A percentile compares a stretch with the other conserved stretches of the same genome.
phyloP scores from a whole-genome alignment of 495 filamentous ascomycete species.

The Penicillium atrosanguineum region DNA sequence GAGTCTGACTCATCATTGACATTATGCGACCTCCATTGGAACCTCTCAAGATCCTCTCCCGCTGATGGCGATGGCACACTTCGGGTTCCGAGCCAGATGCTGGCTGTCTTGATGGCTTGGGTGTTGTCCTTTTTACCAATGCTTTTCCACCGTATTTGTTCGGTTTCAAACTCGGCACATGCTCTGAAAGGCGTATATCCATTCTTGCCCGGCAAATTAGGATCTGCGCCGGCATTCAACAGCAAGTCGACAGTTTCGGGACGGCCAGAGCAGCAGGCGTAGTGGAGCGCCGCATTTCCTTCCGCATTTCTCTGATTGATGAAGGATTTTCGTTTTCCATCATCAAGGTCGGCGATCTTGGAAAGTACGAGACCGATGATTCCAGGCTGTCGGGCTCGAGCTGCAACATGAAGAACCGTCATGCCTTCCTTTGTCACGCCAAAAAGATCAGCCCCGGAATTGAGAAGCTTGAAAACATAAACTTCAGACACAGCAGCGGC shows the following conservation, averaged over 20 bases:
- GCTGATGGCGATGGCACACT: background rate
- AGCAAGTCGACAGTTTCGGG: slow-evolving; percentile 15
- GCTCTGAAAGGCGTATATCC: slow-evolving; percentile 1
- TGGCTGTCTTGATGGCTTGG: background rate
- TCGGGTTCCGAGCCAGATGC: background rate
- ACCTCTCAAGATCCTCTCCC: background rate
- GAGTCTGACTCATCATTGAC: background rate
- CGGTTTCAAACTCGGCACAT: slow-evolving; percentile 7
- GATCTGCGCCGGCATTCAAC: slow-evolving; percentile 15
- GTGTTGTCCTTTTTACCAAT: background rate
- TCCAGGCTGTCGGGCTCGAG: slow-evolving; percentile 13
- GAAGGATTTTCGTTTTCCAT: slow-evolving; percentile 3
- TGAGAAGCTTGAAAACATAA: slow-evolving; percentile 16
- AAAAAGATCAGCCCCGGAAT: slow-evolving; percentile 13
- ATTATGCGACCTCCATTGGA: background rate
- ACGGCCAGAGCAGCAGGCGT: slow-evolving; percentile 19
- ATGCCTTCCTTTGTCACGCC: slow-evolving; percentile 14
- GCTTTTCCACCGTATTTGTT: background rate
- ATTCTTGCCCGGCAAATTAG: slow-evolving; percentile 5
- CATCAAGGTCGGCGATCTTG: background rate
- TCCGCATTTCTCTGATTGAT: slow-evolving; percentile 11
- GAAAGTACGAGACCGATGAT: slow-evolving; percentile 12
- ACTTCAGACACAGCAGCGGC: slow-evolving; percentile 17
- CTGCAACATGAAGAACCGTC: slow-evolving; percentile 19
- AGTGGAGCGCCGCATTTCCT: slow-evolving; percentile 17